These are phyloP conservation scores for Trichosanthes truncata DNA, from an alignment of 306 rosid species.

Conservation along the genomic window DNA sequence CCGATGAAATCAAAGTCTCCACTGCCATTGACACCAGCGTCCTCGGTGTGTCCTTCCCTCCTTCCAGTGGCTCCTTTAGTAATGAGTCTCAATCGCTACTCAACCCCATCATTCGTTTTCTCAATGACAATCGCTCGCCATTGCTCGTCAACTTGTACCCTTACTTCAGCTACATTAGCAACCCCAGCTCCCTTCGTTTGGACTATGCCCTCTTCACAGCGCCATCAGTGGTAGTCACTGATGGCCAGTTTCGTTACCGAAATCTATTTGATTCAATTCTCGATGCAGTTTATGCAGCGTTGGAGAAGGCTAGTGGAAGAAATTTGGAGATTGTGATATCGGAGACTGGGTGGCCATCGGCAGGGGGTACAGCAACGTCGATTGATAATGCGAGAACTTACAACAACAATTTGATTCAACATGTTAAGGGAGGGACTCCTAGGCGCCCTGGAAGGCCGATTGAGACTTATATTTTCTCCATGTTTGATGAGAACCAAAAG, in stretches of 20 bases:
- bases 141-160: background rate
- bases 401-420: background rate
- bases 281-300: slow-evolving; percentile 19
- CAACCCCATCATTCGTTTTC: background rate
- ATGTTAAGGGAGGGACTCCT: background rate
- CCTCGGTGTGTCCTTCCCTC: slow-evolving; percentile 11
- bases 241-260: background rate
- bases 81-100: background rate
- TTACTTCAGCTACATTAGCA: background rate
- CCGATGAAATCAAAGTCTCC: slow-evolving; percentile 15
- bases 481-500: slow-evolving; percentile 11
- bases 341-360: slow-evolving; percentile 32
- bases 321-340: slow-evolving; percentile 26
- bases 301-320: slow-evolving; percentile 21
- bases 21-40: slow-evolving; percentile 8
- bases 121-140: background rate
- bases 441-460: background rate
- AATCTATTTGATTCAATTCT: slow-evolving; percentile 20
- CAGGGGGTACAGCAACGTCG: background rate
- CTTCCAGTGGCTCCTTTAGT: slow-evolving; percentile 12
- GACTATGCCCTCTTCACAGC: slow-evolving; percentile 7
- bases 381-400: background rate
- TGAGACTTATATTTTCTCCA: background rate
- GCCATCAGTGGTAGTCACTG: background rate
- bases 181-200: background rate